Percentiles rank a stretch among this genome's conserved stretches.
phyloP scores from a whole-genome alignment of 129 eudicot species.

The Cynara cardunculus region DNA sequence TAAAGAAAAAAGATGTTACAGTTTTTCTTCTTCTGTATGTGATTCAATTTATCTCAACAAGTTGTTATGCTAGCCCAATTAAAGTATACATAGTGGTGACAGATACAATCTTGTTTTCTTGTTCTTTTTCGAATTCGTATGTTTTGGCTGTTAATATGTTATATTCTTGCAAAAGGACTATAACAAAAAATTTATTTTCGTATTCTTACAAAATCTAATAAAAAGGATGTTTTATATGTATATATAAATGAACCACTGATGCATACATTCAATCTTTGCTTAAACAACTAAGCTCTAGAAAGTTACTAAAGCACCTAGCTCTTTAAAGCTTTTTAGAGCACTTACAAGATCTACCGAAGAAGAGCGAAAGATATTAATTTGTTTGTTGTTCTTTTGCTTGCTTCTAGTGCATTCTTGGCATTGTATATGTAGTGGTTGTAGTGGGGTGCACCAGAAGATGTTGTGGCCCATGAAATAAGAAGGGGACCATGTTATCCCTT shows the following conservation, averaged over 20 bases:
- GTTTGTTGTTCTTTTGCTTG: background rate
- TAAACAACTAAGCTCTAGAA: background rate
- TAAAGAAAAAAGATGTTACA: background rate
- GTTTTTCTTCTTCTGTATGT: background rate
- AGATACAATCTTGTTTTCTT: background rate
- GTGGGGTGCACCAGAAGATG: background rate
- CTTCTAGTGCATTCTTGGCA: background rate
- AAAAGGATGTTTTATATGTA: background rate
- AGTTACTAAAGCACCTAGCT: background rate
- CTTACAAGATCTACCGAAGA: background rate
- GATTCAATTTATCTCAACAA: background rate
- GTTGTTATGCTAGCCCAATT: background rate
- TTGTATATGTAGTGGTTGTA: background rate
- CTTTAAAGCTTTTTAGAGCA: background rate
- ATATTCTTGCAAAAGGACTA: background rate
- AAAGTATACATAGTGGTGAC: background rate
- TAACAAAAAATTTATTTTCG: too few species aligned
- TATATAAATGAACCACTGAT: background rate
- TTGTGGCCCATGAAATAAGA: conserved; percentile 9
- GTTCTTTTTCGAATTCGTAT: background rate
- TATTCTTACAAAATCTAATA: too few species aligned
- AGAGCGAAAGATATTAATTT: background rate
- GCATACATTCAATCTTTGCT: background rate
- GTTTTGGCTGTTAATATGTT: background rate
- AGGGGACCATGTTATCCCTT: background rate